phyloP scores from a whole-genome alignment of 805 yeast species.

The Candida michaelii region DNA sequence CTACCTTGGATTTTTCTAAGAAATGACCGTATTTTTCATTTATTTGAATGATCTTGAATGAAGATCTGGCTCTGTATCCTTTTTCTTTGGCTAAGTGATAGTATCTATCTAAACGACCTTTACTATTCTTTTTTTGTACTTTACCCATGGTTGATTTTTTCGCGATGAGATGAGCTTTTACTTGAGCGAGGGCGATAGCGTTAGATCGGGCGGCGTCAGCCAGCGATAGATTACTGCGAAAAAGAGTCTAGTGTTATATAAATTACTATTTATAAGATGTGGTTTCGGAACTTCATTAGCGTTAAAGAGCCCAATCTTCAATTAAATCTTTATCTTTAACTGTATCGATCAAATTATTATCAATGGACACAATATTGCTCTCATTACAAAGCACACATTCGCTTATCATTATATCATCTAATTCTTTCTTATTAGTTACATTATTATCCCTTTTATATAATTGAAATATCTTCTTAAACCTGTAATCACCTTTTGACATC shows the following conservation, averaged over 20 bases:
- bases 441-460: conserved; percentile 48
- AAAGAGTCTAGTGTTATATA: too few species aligned
- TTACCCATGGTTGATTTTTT: conserved; percentile 61
- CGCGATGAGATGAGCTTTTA: conserved; percentile 12
- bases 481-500: conserved; percentile 61
- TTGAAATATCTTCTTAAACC: conserved; percentile 61
- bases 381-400: conserved; percentile 82
- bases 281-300: too few species aligned
- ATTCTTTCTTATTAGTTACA: conserved; percentile 42
- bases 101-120: conserved; percentile 99
- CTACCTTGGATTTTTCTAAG: conserved; percentile 90
- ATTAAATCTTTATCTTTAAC: conserved; percentile 24
- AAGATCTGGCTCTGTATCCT: conserved; percentile 98
- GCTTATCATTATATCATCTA: conserved; percentile 58
- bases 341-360: conserved; percentile 52
- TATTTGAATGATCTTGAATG: conserved; percentile 91
- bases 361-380: conserved; percentile 65
- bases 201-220: too few species aligned
- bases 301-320: conserved; percentile 1
- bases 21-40: conserved; percentile 97
- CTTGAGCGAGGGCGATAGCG: not conserved
- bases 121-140: conserved; percentile 90
- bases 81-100: conserved; percentile 95
- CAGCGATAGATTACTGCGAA: too few species aligned
- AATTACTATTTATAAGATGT: too few species aligned